A percentile compares a stretch with the other conserved stretches of the same genome.
Evolutionary conservation across 345 rosid genomes (phyloP).

Genomic region (Carallia brachiata): DNA sequence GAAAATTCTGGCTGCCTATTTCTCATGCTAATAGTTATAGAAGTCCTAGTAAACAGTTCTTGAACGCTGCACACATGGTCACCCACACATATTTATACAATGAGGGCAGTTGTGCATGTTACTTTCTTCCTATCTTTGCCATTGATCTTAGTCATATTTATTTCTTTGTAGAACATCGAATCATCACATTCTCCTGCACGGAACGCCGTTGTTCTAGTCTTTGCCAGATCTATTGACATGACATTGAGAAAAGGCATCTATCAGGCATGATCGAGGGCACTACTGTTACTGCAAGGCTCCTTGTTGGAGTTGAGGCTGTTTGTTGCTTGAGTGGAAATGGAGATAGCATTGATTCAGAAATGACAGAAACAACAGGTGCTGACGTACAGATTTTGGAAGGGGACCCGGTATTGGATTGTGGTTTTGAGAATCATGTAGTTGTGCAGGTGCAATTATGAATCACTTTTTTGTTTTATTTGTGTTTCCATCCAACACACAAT

Average conservation of each 20-base stretch:
- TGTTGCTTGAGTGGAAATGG: slow-evolving; percentile 29
- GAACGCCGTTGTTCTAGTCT: slow-evolving; percentile 51
- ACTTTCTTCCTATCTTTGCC: not conserved
- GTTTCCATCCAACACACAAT: not conserved
- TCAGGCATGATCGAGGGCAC: slow-evolving; percentile 28
- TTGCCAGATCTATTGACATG: slow-evolving; percentile 50
- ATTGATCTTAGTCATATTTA: slow-evolving; percentile 16
- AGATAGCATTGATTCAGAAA: slow-evolving; percentile 31
- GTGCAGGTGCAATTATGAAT: slow-evolving; percentile 44
- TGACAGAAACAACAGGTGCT: slow-evolving; percentile 32
- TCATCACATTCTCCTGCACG: slow-evolving; percentile 58
- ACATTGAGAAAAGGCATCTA: slow-evolving; percentile 37
- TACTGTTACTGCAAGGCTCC: slow-evolving; percentile 49
- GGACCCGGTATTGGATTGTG: slow-evolving; percentile 24
- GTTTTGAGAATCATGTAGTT: slow-evolving; percentile 41
- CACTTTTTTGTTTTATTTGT: not conserved
- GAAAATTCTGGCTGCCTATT: not conserved
- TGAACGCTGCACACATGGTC: too few species aligned
- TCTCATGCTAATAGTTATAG: slow-evolving; percentile 3
- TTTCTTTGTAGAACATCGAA: slow-evolving; percentile 39
- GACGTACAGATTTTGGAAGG: slow-evolving; percentile 39
- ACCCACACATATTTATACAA: too few species aligned
- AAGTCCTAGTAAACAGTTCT: not conserved
- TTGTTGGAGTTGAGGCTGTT: slow-evolving; percentile 37
- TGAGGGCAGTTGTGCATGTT: not conserved